Evolutionary conservation across 2,329 filamentous ascomycete genomes (phyloP), one percentile per base, ranked within the genome.

Genomic region (Microdochium nivale): DNA sequence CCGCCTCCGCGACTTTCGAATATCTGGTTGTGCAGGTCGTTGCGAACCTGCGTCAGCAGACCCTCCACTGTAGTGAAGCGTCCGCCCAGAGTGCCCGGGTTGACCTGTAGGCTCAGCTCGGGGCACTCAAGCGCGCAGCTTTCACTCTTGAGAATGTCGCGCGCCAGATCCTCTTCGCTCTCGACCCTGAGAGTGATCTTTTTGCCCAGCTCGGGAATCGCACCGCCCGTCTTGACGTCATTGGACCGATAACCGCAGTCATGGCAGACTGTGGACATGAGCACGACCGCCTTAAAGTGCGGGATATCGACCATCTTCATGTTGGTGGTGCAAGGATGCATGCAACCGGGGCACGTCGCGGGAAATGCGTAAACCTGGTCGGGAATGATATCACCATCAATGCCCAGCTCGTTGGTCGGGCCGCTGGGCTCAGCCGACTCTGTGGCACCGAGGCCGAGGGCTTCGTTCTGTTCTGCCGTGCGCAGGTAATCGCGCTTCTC

Each of bases 291-390:
- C 72, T 96, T 95, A 75, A 99, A 99, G 72, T 96, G 87, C 1
- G 94, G 94, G 56, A 99, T 96, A 62, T 95, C 90, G 52, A 97
- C 90, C 86, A 96, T 95, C 76, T 96, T 96, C 90, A 96, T 96
- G 70, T 96, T 91, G 10, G 95, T 95, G 3, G 84, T 83, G 71
- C 91, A 96, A 3, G 83, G 74, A 69, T 88, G 88, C 63, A 85
- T 84, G 75, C 94, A 99, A 55, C 89, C 92, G 0, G 94, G 94
- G 68, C 94, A 99, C 53, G 84, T 88, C 7, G 91, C 86, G 2
- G 92, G 92, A 72, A 99, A 94, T 53, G 84, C 85, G 74, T 97
- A 97, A 25, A 96, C 87, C 67, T 96, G 87, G 66, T 95, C 87
- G 57, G 95, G 89, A 48, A 94, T 78, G 60, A 97, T 94, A n/a